Evolutionary conservation across 192 early-diverging fungal genomes (phyloP).

Genomic region (Backusella morwellensis): DNA sequence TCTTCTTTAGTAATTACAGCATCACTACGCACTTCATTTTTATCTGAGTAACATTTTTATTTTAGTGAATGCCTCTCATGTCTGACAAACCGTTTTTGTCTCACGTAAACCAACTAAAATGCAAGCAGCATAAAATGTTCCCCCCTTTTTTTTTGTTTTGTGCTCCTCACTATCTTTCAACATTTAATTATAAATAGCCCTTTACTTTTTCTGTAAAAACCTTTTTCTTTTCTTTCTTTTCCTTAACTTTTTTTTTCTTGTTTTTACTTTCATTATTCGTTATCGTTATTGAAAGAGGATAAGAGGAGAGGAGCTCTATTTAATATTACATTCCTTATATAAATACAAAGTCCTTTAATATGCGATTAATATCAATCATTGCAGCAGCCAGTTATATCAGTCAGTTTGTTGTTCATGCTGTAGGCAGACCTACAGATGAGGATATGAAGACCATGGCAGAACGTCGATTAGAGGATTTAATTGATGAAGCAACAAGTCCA

Average conservation of each 20-base stretch:
- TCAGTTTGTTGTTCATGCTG: not conserved
- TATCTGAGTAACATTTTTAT: not conserved
- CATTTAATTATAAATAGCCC: not conserved
- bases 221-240: not conserved
- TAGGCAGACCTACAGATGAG: not conserved
- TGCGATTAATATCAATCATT: slow-evolving; percentile 3
- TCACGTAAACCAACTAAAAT: not conserved
- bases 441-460: not conserved
- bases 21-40: not conserved
- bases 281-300: not conserved
- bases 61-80: not conserved
- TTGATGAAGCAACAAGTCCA: not conserved
- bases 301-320: not conserved
- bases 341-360: not conserved
- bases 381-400: not conserved
- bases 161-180: not conserved
- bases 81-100: not conserved
- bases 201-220: not conserved
- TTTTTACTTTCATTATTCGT: not conserved
- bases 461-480: not conserved
- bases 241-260: not conserved
- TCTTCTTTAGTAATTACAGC: not conserved
- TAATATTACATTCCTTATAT: not conserved
- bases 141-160: not conserved
- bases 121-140: not conserved